Evolutionary conservation across 108 stramenopile species (phyloP).

Genomic region (Nitzschia sp.): DNA sequence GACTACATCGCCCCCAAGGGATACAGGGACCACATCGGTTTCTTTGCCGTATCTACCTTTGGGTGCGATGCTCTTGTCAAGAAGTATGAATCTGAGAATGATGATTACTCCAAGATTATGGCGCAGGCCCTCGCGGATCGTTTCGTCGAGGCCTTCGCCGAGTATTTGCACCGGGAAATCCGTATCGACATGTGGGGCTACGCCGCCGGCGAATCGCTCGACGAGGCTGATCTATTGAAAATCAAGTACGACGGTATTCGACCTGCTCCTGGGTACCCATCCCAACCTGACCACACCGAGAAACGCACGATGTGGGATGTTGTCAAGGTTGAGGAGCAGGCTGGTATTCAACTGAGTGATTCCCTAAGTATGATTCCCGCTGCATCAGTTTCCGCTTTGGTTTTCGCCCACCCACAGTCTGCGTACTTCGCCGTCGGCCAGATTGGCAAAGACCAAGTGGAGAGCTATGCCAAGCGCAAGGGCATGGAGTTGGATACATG

Average conservation of each 20-base stretch:
- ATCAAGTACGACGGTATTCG: slow-evolving; percentile 99
- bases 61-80: slow-evolving; percentile 92
- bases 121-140: slow-evolving; percentile 98
- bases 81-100: slow-evolving; percentile 90
- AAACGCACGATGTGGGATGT: slow-evolving; percentile 97
- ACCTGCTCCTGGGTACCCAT: slow-evolving; percentile 99
- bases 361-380: slow-evolving; percentile 98
- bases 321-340: slow-evolving; percentile 90
- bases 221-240: slow-evolving; percentile 94
- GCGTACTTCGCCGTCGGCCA: slow-evolving; percentile 99
- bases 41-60: slow-evolving; percentile 98
- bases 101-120: slow-evolving; percentile 99
- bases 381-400: slow-evolving; percentile 95
- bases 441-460: slow-evolving; percentile 98
- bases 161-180: slow-evolving; percentile 96
- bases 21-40: slow-evolving; percentile 93
- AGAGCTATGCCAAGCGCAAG: slow-evolving; percentile 95
- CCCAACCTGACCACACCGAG: slow-evolving; percentile 99
- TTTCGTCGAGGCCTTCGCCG: slow-evolving; percentile 99
- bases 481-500: slow-evolving; percentile 75
- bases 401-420: slow-evolving; percentile 96
- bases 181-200: slow-evolving; percentile 98
- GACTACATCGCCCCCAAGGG: slow-evolving; percentile 99
- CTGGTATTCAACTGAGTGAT: slow-evolving; percentile 93
- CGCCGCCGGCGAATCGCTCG: slow-evolving; percentile 83